These are phyloP conservation scores for Thyridium curvatum DNA, from an alignment of 2,329 filamentous ascomycete genomes.

Conservation along the genomic window DNA sequence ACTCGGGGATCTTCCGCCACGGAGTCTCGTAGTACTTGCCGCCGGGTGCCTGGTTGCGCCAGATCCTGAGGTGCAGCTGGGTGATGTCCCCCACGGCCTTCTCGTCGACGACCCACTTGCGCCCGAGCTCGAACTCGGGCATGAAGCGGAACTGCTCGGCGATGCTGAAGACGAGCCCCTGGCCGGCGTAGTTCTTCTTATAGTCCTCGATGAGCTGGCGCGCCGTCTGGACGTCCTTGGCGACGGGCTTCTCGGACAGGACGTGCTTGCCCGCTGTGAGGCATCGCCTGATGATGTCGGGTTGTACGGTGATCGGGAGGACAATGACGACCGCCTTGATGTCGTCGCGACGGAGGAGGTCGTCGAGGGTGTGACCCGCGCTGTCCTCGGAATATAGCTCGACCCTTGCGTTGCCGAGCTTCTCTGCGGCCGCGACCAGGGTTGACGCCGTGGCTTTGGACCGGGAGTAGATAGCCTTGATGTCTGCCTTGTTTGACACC, in stretches of 20 bases:
- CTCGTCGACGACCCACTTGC: background rate
- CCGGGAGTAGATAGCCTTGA: constrained; percentile 63
- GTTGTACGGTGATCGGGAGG: constrained; percentile 58
- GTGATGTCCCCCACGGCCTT: background rate
- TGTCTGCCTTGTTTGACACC: constrained; percentile 35
- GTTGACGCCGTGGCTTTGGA: constrained; percentile 28
- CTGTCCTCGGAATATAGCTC: constrained; percentile 53
- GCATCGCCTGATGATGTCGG: constrained; percentile 49
- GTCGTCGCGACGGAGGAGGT: constrained; percentile 47
- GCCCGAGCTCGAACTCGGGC: constrained; percentile 26
- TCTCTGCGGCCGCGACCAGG: constrained; percentile 17
- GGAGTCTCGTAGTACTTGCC: constrained; percentile 35
- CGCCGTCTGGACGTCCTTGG: constrained; percentile 37
- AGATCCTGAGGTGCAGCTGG: constrained; percentile 1
- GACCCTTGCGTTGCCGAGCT: constrained; percentile 13
- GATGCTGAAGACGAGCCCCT: constrained; percentile 38
- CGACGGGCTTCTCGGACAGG: constrained; percentile 63
- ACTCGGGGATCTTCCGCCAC: constrained; percentile 60
- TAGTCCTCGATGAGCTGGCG: constrained; percentile 21
- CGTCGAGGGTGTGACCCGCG: constrained; percentile 37
- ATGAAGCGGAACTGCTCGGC: constrained; percentile 71
- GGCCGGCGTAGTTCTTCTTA: background rate
- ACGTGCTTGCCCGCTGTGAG: constrained; percentile 64
- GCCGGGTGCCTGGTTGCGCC: background rate
- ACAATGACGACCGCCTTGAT: constrained; percentile 49